phyloP scores from a whole-genome alignment of 805 yeast genomes.

The Yarrowia hollandica region DNA sequence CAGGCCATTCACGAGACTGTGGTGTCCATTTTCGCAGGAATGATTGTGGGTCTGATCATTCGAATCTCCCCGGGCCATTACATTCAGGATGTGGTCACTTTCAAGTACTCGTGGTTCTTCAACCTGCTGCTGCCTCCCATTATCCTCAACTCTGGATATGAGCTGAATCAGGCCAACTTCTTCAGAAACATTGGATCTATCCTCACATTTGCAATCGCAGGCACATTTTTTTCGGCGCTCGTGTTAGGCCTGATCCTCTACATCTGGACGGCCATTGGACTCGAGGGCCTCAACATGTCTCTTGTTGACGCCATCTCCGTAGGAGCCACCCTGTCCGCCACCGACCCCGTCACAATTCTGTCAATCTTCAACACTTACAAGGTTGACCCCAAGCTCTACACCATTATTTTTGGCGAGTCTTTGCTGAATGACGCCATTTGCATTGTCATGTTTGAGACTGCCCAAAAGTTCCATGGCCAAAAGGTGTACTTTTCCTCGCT shows the following conservation, averaged over 20 bases:
- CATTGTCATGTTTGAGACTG: constrained; percentile 98
- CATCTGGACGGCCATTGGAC: constrained; percentile 87
- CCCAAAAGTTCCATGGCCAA: constrained; percentile 92
- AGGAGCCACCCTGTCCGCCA: constrained; percentile 96
- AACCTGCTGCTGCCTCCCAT: constrained; percentile 94
- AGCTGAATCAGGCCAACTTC: constrained; percentile 92
- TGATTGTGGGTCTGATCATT: constrained; percentile 90
- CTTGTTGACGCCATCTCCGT: constrained; percentile 97
- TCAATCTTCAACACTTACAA: constrained; percentile 96
- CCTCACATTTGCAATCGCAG: constrained; percentile 92
- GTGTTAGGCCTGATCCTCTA: constrained; percentile 86
- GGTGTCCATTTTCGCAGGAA: constrained; percentile 91
- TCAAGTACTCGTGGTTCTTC: constrained; percentile 91
- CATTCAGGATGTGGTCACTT: constrained; percentile 94
- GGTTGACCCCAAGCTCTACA: constrained; percentile 96
- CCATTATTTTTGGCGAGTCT: constrained; percentile 96
- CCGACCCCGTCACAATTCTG: constrained; percentile 96
- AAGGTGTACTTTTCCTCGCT: constrained; percentile 56
- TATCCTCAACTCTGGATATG: constrained; percentile 93
- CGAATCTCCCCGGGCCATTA: constrained; percentile 94
- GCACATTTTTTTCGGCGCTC: constrained; percentile 88
- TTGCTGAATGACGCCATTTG: constrained; percentile 95
- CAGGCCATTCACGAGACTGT: constrained; percentile 98
- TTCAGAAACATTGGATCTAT: constrained; percentile 90
- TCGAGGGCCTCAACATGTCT: constrained; percentile 83